Evolutionary conservation across 2,329 filamentous ascomycete genomes (phyloP), one percentile per base, ranked within the genome.

Genomic region (Knufia fluminis): DNA sequence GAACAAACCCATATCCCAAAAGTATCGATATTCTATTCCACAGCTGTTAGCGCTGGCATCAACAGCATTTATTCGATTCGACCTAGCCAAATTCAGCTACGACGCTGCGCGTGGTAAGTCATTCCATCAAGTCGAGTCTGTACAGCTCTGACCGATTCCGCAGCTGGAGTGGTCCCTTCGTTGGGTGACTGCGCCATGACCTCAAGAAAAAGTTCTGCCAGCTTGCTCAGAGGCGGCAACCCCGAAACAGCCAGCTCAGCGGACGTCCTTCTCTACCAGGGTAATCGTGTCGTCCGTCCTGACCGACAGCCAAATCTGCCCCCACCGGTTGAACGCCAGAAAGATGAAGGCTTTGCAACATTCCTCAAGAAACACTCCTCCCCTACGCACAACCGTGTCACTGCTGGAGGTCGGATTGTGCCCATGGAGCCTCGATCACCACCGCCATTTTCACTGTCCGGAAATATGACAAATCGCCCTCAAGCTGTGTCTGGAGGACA

Each of bases 371-470:
- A 70, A 46, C 70, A 73, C 51, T 63, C 69, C 6, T 73, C 71
- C 31, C 70, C 71, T n/a, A 70, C 65, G 28, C 68, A 72, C 51
- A 68, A 73, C 46, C 68, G 71, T 46, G 71, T 74, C 43, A 73
- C 71, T 33, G 70, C 71, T 50, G 70, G 70, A 19, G 71, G 71
- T 7, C 66, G 65, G 35, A 72, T 74, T 23, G 69, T 74, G 31
- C 69, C 71, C n/a, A 71, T 72, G 66, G 61, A 63, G 31, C 61
- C 64, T 26, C 55, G 58, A 17, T 26, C 51, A 9, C 59, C 65
- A 20, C 63, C 62, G 48, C 67, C 69, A 7, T 48, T 48, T 19
- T n/a, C 20, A 10, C 45, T 48, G 12, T 35, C 45, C 3, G 2
- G 19, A n/a, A 39, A 17, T 19, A 16, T 48, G 3, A 40, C 33